Evolutionary conservation across 2,329 filamentous ascomycete species (phyloP).

Genomic region (Fusarium sp.): DNA sequence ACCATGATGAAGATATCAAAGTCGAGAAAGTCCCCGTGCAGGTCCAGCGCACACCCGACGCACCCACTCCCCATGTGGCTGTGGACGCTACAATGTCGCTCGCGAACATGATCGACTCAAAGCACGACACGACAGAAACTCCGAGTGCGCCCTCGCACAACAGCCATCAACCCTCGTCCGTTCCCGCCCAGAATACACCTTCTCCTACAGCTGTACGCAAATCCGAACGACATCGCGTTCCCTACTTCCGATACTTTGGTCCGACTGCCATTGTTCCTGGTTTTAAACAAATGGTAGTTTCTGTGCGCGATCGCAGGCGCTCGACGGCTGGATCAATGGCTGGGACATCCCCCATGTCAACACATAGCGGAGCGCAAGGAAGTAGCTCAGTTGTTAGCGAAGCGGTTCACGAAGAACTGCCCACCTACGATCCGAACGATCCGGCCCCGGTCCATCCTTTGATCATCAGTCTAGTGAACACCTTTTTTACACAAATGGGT

Average conservation of each 20-base stretch:
- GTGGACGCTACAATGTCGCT: slow-evolving; percentile 19
- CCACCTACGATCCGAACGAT: slow-evolving; percentile 82
- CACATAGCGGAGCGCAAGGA: slow-evolving; percentile 50
- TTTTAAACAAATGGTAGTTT: slow-evolving; percentile 92
- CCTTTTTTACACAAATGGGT: slow-evolving; percentile 84
- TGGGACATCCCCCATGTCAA: slow-evolving; percentile 62
- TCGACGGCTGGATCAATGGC: slow-evolving; percentile 70
- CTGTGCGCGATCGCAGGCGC: slow-evolving; percentile 74
- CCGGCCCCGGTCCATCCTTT: slow-evolving; percentile 77
- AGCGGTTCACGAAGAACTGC: slow-evolving; percentile 65
- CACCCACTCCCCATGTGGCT: slow-evolving; percentile 10
- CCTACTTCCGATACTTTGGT: slow-evolving; percentile 91
- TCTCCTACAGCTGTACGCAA: slow-evolving; percentile 62
- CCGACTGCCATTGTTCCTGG: slow-evolving; percentile 91
- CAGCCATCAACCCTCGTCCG: slow-evolving; percentile 6
- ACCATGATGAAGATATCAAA: slow-evolving; percentile 54
- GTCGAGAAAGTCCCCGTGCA: slow-evolving; percentile 44
- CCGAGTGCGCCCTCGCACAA: slow-evolving; percentile 12
- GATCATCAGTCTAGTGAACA: slow-evolving; percentile 80
- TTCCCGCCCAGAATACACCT: slow-evolving; percentile 45
- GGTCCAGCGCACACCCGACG: slow-evolving; percentile 26
- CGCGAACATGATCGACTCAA: slow-evolving; percentile 27
- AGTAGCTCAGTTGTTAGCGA: slow-evolving; percentile 58
- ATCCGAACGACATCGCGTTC: slow-evolving; percentile 73
- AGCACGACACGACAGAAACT: slow-evolving; percentile 16